A percentile compares a stretch with the other conserved stretches of the same genome.
Evolutionary conservation across 2,329 filamentous ascomycete species (phyloP).

Genomic region (Bimuria novae-zelandiae): DNA sequence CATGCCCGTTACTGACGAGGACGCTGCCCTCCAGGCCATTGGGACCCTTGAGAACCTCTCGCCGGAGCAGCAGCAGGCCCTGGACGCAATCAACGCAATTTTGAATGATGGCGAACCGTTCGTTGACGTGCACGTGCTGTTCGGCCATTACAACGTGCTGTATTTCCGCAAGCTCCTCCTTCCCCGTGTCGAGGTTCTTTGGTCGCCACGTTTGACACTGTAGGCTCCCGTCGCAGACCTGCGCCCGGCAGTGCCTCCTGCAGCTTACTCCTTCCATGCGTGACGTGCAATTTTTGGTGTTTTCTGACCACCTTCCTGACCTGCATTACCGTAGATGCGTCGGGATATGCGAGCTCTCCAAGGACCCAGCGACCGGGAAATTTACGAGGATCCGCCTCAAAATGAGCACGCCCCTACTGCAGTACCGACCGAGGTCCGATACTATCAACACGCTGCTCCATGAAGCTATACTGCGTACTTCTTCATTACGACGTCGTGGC

Average conservation of each 20-base stretch:
- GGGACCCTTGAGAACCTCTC: slow-evolving; percentile 40
- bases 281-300: not conserved
- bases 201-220: slow-evolving; percentile 52
- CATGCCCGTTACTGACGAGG: slow-evolving; percentile 50
- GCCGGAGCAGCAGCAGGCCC: slow-evolving; percentile 39
- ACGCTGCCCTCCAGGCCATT: slow-evolving; percentile 47
- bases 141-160: slow-evolving; percentile 47
- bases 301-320: slow-evolving; percentile 9
- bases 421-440: slow-evolving; percentile 50
- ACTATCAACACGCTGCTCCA: slow-evolving; percentile 52
- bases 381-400: slow-evolving; percentile 49
- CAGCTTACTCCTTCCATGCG: slow-evolving; percentile 1
- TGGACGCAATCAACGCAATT: slow-evolving; percentile 43
- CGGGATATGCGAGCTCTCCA: slow-evolving; percentile 52
- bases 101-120: slow-evolving; percentile 46
- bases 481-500: slow-evolving; percentile 52
- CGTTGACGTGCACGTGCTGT: slow-evolving; percentile 49
- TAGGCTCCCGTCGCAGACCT: slow-evolving; percentile 23
- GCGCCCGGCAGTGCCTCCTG: not conserved
- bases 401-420: slow-evolving; percentile 50
- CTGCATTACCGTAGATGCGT: slow-evolving; percentile 45
- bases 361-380: slow-evolving; percentile 42
- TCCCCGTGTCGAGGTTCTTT: slow-evolving; percentile 49
- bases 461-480: slow-evolving; percentile 53
- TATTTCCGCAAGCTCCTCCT: slow-evolving; percentile 50